Conservation (phyloP, 495 filamentous ascomycete genomes). For the Hypomontagnella monticulosa region DNA sequence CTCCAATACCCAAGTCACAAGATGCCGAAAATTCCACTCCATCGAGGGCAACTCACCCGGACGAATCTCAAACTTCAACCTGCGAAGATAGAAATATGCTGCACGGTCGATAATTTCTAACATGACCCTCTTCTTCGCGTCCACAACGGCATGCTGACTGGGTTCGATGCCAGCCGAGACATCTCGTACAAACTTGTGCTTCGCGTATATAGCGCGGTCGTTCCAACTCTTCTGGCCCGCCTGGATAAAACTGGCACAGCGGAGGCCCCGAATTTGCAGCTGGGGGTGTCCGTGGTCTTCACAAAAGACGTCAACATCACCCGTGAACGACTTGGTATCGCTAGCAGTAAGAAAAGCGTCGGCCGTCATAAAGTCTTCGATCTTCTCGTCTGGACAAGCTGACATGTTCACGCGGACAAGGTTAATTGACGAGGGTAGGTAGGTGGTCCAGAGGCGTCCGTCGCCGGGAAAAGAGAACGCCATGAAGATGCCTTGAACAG, state of each 20-base stretch:
- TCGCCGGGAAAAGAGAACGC: conserved; percentile 27
- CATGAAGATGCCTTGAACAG: conserved; percentile 31
- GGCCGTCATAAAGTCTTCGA: not conserved
- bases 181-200: conserved; percentile 5
- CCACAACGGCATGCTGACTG: not conserved
- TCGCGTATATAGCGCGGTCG: conserved; percentile 14
- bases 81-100: conserved; percentile 19
- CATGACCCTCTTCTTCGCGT: not conserved
- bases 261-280: not conserved
- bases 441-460: conserved; percentile 7
- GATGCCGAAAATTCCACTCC: conserved; percentile 8
- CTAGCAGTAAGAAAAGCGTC: not conserved
- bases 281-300: not conserved
- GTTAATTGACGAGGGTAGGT: conserved; percentile 34
- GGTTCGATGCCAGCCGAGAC: conserved; percentile 9
- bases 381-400: not conserved
- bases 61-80: conserved; percentile 4
- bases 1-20: conserved; percentile 16
- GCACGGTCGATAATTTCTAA: conserved; percentile 3
- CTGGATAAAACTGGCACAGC: not conserved
- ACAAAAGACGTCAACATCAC: conserved; percentile 3
- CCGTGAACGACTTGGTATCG: not conserved
- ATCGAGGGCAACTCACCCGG: conserved; percentile 1
- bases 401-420: conserved; percentile 17
- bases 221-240: not conserved